Evolutionary conservation across 176 grass and related monocot genomes (phyloP), one percentile per base, ranked within the genome.

Genomic region (Areca catechu): DNA sequence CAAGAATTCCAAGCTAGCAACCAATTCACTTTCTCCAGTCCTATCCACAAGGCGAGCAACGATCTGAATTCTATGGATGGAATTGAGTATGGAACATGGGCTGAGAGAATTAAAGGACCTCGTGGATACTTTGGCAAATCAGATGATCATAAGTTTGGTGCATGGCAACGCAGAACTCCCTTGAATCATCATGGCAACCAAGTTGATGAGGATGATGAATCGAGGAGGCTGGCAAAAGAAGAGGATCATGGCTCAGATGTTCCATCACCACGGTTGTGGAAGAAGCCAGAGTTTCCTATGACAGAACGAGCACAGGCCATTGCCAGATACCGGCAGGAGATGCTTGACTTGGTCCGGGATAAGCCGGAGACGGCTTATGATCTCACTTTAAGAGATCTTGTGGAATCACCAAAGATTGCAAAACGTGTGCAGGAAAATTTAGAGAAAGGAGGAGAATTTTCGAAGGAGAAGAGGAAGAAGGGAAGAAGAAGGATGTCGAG

Each of bases 371-470:
- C 61, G 16, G 72, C 65, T 0, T 91, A 87, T 57, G 92, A 97
- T 77, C 83, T 97, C 59, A 79, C 92, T 5, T 80, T 97, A 61
- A 86, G 83, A 48, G 92, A 97, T 79, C 82, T 97, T 64, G 92
- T 97, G 54, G 86, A 90, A 61, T 16, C 54, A 55, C 66, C 50
- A 43, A 12, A 10, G 34, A 43, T 43, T 9, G 7, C 34, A 12
- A 37, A 43, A 3, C 7, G 2, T 3, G 34, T 43, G 10, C 34
- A 9, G 9, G 2, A 43, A 12, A 14, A 7, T 12, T 9, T 62
- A 54, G 27, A 25, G 60, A 61, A 49, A 64, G 53, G 29, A 17
- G 56, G 25, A 76, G 53, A 80, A 66, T 10, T 12, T 43, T 14
- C 34, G 66, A 66, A 59, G 58, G 68, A 70, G 70, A 68, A 60